Evolutionary conservation across 129 eudicot species (phyloP).

Genomic region (Flaveria ramosissima): DNA sequence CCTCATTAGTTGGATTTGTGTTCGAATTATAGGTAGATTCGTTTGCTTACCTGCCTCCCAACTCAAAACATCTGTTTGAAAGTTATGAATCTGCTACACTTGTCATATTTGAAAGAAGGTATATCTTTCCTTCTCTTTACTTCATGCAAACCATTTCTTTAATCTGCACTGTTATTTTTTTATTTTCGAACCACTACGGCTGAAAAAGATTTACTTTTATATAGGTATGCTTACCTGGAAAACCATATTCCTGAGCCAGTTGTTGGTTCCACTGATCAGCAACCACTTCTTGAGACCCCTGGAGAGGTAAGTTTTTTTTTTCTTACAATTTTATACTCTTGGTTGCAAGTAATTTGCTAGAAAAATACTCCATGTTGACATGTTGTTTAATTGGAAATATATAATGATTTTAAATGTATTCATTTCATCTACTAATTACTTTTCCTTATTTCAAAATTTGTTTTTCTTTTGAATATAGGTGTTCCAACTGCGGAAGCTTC

Average conservation of each 20-base stretch:
- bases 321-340: background rate
- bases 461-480: constrained; percentile 44
- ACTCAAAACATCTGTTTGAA: constrained; percentile 52
- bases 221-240: constrained; percentile 67
- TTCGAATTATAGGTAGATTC: constrained; percentile 75
- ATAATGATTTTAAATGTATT: constrained; percentile 18
- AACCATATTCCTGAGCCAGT: constrained; percentile 58
- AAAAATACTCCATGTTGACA: background rate
- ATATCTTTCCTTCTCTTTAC: constrained; percentile 19
- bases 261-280: constrained; percentile 76
- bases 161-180: background rate
- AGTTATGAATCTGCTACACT: constrained; percentile 72
- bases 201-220: constrained; percentile 14
- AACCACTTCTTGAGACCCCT: constrained; percentile 92
- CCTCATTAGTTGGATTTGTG: constrained; percentile 23
- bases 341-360: background rate
- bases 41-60: constrained; percentile 86
- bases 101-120: constrained; percentile 89
- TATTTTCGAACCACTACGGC: constrained; percentile 10
- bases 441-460: no score
- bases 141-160: background rate
- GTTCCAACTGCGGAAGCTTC: constrained; percentile 94
- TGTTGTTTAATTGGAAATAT: background rate
- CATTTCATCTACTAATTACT: constrained; percentile 6
- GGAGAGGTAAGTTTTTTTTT: constrained; percentile 59